Evolutionary conservation across 768 basidiomycete genomes (phyloP).

Genomic region (Pleurotus eryngii): DNA sequence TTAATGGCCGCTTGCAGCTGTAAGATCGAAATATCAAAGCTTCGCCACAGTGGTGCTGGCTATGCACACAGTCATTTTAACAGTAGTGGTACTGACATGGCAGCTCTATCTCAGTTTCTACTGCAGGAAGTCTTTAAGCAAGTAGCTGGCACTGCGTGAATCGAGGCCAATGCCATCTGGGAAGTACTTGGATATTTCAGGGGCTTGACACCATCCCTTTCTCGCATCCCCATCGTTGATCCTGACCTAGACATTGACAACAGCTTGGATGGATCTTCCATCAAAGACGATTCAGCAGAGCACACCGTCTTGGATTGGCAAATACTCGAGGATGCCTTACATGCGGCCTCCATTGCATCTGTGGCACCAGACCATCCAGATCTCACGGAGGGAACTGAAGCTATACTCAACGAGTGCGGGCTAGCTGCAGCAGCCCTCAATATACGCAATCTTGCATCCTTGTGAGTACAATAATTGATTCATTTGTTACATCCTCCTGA

Average conservation of each 20-base stretch:
- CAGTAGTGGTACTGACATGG: slow-evolving; percentile 13
- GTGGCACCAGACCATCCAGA: neutral
- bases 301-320: neutral
- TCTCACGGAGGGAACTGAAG: neutral
- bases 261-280: neutral
- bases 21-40: slow-evolving; percentile 16
- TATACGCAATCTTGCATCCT: neutral
- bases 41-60: slow-evolving; percentile 7
- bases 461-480: neutral
- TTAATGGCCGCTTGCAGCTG: slow-evolving; percentile 6
- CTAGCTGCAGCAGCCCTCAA: neutral
- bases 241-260: neutral
- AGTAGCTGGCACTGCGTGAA: slow-evolving; percentile 9
- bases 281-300: neutral
- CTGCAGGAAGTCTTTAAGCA: slow-evolving; percentile 15
- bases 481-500: neutral
- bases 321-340: neutral
- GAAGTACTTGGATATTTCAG: slow-evolving; percentile 13
- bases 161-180: slow-evolving; percentile 15
- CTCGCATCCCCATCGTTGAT: neutral
- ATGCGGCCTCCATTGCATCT: neutral
- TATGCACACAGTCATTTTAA: slow-evolving; percentile 19
- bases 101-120: slow-evolving; percentile 15
- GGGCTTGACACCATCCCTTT: neutral
- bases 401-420: neutral